These are phyloP conservation scores for Fonticula alba DNA, from an alignment of 78 protist genomes.

Conservation along the genomic window DNA sequence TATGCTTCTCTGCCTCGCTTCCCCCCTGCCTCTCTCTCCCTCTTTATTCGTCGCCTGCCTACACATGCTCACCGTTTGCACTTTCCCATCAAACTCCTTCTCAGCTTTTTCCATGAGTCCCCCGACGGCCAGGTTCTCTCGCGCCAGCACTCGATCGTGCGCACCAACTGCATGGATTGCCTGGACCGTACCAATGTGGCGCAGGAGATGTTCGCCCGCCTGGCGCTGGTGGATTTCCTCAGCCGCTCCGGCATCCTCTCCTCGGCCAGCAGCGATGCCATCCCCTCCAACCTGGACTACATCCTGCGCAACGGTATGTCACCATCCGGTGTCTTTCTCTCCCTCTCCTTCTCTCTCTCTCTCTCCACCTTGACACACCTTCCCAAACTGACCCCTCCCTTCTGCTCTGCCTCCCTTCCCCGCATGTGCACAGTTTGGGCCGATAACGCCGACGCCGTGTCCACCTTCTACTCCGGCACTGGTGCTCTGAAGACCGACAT, in stretches of 20 bases:
- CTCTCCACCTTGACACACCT: not conserved
- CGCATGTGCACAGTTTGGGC: slow-evolving; percentile 45
- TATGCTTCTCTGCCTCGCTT: not conserved
- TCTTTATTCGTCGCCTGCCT: not conserved
- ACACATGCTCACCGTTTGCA: not conserved
- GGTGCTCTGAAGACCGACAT: slow-evolving; percentile 34
- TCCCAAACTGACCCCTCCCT: not conserved
- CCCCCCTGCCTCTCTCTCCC: not conserved
- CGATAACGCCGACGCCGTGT: slow-evolving; percentile 62
- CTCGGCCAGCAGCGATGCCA: not conserved
- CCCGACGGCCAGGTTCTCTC: not conserved
- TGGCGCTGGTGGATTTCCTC: slow-evolving; percentile 6
- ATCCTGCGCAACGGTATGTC: not conserved
- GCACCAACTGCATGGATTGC: slow-evolving; percentile 86
- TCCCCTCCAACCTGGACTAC: not conserved
- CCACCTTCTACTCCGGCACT: slow-evolving; percentile 51
- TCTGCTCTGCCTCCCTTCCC: no score
- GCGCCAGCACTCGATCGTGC: slow-evolving; percentile 28
- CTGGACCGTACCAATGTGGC: slow-evolving; percentile 85
- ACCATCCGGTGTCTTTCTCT: not conserved
- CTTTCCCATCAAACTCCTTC: no score
- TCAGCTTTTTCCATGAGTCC: not conserved
- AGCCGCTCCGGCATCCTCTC: not conserved
- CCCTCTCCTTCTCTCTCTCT: not conserved
- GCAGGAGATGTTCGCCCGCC: slow-evolving; percentile 38